A percentile compares a stretch with the other conserved stretches of the same genome.
These are phyloP conservation scores for Arthroderma sp. DNA, from an alignment of 2,329 filamentous ascomycete genomes.

Conservation along the genomic window DNA sequence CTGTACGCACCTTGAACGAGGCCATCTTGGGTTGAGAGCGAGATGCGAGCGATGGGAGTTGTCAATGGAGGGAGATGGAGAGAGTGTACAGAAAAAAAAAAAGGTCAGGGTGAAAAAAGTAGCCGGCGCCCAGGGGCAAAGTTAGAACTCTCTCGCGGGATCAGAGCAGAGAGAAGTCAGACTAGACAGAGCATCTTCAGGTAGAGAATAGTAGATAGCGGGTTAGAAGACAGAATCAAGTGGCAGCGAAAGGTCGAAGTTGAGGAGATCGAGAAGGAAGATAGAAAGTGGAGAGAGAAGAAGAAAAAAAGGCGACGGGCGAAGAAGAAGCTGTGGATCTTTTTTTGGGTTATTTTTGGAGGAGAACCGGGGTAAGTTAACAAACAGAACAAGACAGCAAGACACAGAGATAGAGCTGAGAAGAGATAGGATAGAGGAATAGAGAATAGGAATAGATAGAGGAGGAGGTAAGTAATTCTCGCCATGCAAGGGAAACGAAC, in stretches of 20 bases:
- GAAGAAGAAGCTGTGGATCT: background rate
- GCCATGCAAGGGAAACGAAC: too few species aligned
- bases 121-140: background rate
- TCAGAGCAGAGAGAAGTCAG: background rate
- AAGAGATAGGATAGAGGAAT: too few species aligned
- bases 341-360: slow-evolving; percentile 3
- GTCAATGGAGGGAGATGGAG: background rate
- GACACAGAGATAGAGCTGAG: too few species aligned
- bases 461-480: too few species aligned
- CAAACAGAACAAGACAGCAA: too few species aligned
- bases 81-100: background rate
- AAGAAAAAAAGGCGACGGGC: slow-evolving; percentile 1
- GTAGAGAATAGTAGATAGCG: too few species aligned
- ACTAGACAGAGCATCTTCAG: background rate
- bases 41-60: background rate
- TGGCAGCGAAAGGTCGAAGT: background rate
- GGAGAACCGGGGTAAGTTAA: background rate
- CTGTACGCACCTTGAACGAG: slow-evolving; percentile 8
- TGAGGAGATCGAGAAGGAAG: background rate
- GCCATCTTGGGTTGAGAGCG: slow-evolving; percentile 2
- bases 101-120: background rate
- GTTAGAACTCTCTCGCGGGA: background rate
- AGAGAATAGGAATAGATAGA: too few species aligned
- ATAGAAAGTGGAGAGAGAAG: background rate
- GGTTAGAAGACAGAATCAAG: too few species aligned